Evolutionary conservation across 345 rosid genomes (phyloP).

Genomic region (Gossypioides kirkii): DNA sequence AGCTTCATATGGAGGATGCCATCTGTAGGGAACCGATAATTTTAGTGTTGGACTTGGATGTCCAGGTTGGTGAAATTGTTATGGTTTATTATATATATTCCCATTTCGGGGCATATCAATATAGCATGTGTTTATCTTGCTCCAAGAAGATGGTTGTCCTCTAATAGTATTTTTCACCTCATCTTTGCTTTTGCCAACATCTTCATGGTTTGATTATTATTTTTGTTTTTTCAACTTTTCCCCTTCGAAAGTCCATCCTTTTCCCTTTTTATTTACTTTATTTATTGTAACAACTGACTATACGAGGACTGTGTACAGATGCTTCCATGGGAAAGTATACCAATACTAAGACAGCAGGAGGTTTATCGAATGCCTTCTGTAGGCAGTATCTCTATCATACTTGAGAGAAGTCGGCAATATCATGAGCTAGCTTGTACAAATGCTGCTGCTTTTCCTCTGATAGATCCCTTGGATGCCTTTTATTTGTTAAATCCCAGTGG

Average conservation of each 20-base stretch:
- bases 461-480: conserved; percentile 90
- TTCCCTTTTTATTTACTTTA: neutral
- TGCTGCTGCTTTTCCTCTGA: conserved; percentile 48
- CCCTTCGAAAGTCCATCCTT: neutral
- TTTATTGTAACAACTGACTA: conserved; percentile 10
- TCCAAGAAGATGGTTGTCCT: neutral
- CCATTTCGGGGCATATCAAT: neutral
- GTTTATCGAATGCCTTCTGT: conserved; percentile 96
- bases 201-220: neutral
- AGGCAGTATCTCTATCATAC: conserved; percentile 54
- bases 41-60: conserved; percentile 68
- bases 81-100: neutral
- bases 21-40: conserved; percentile 57
- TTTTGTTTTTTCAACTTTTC: neutral
- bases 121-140: neutral
- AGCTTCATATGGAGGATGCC: conserved; percentile 41
- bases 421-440: conserved; percentile 34
- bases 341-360: conserved; percentile 74
- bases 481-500: conserved; percentile 86
- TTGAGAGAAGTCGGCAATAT: conserved; percentile 40
- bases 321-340: conserved; percentile 98
- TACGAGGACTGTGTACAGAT: conserved; percentile 42
- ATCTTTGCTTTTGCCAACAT: neutral
- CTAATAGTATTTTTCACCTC: neutral
- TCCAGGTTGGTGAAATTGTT: conserved; percentile 58